These are phyloP conservation scores for Purpureocillium takamizusanense DNA, from an alignment of 2,329 filamentous ascomycete genomes.

Conservation along the genomic window DNA sequence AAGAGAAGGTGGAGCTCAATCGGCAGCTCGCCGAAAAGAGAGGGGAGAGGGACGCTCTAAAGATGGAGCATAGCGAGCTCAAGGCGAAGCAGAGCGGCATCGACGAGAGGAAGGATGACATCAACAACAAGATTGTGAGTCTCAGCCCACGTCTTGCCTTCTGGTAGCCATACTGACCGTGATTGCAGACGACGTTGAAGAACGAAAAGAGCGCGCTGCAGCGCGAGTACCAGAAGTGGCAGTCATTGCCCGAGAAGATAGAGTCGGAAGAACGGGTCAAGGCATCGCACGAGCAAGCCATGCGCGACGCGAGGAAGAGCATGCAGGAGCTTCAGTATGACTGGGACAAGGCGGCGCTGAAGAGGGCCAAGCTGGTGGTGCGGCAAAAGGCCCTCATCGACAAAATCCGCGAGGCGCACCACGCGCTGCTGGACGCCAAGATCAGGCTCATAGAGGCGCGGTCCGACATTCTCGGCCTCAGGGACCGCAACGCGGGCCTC, in stretches of 20 bases:
- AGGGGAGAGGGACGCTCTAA: conserved; percentile 24
- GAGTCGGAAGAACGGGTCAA: conserved; percentile 26
- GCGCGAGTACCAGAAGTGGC: conserved; percentile 53
- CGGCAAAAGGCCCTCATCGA: conserved; percentile 50
- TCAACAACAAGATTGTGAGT: conserved; percentile 29
- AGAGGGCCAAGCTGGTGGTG: conserved; percentile 46
- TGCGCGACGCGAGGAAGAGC: conserved; percentile 21
- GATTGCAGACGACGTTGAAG: conserved; percentile 37
- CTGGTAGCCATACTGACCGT: conserved; percentile 9
- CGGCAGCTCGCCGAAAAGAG: conserved; percentile 36
- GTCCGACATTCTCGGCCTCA: conserved; percentile 70
- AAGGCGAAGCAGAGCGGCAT: conserved; percentile 31
- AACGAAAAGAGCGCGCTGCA: conserved; percentile 61
- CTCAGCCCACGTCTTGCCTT: no score
- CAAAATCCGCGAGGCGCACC: conserved; percentile 51
- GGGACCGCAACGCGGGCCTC: conserved; percentile 53
- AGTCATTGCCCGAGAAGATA: conserved; percentile 62
- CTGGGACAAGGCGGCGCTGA: conserved; percentile 44
- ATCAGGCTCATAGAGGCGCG: conserved; percentile 67
- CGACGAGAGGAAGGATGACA: conserved; percentile 30
- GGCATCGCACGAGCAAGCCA: conserved; percentile 18
- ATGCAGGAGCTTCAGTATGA: conserved; percentile 43
- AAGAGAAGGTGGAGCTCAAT: conserved; percentile 54
- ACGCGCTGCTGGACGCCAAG: conserved; percentile 58
- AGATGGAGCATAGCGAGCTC: conserved; percentile 21